Base-by-base conservation (phyloP, 768 basidiomycete species). In the Auricularia sp. region DNA sequence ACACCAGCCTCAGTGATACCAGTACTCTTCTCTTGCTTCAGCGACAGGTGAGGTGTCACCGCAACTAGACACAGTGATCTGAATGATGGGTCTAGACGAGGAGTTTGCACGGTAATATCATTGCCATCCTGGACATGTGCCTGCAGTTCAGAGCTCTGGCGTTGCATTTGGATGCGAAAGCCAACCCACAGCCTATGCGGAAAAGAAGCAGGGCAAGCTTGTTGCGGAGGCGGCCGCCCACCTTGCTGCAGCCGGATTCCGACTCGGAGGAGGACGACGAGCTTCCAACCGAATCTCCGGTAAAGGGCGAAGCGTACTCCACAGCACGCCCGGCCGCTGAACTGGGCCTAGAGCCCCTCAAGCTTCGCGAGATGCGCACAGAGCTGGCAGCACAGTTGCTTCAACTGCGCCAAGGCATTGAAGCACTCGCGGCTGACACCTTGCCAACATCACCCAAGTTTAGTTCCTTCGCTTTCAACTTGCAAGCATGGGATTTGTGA, bases 51-150 rank as follows among this genome's bases (percentile, higher is more conserved):
- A 80, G 83, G 42, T 92, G 29, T 83, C 83, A 67, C 68, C 78
- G 3, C 81, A 87, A 65, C 88, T 89, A 71, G 29, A 36, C 78
- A 71, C 16, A 14, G 16, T 23, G n/a, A 14, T 61, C 12, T 7
- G 39, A 14, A 51, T 39, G 21, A 35, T 62, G 35, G 2, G 16
- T 36, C 23, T 65, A 91, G 89, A 86, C 86, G 21, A 78, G 81
- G 0, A 79, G 86, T 18, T 75, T 91, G 7, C 84, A 85, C 69
- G 82, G 82, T 66, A 82, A 86, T 29, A 82, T 93, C 59, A 66
- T 87, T 23, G 84, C 85, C 7, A 81, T 91, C 65, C 77, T 92
- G 34, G 89, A 93, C 72, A 85, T 91, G 78, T 80, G 83, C 43
- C 75, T 92, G 3, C 82, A 84, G 68, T 92, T 92, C 72, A 83